Conservation (phyloP, 2,329 filamentous ascomycete genomes). For the Fusarium luffae region DNA sequence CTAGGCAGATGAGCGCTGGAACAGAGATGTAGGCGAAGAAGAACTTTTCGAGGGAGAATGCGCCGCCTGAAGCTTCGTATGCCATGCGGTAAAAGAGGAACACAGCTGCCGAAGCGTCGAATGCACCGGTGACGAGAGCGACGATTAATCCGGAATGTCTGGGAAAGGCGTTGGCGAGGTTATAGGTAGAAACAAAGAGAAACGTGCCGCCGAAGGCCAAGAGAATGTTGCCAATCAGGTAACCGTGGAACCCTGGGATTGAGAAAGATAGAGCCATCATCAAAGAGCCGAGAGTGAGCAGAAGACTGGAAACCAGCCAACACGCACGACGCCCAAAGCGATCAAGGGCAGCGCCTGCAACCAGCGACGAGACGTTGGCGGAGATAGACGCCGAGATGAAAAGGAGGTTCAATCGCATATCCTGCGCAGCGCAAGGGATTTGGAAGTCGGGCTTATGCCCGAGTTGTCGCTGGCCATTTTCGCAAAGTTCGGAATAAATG, state of each 20-base stretch:
- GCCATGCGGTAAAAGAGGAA: conserved; percentile 79
- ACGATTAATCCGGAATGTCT: conserved; percentile 78
- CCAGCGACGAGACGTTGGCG: conserved; percentile 85
- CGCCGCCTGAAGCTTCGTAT: conserved; percentile 66
- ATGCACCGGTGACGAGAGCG: conserved; percentile 81
- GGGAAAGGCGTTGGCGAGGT: conserved; percentile 84
- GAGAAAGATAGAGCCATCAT: conserved; percentile 77
- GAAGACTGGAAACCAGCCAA: conserved; percentile 75
- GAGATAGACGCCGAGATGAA: conserved; percentile 89
- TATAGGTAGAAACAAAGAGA: conserved; percentile 83
- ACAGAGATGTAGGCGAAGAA: conserved; percentile 55
- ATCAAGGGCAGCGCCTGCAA: conserved; percentile 86
- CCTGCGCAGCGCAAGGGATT: conserved; percentile 58
- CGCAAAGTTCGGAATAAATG: conserved; percentile 74
- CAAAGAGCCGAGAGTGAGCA: conserved; percentile 73
- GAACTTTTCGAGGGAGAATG: conserved; percentile 53
- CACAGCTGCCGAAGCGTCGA: conserved; percentile 82
- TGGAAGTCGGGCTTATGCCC: conserved; percentile 46
- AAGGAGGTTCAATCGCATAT: conserved; percentile 80
- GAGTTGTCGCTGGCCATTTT: conserved; percentile 27
- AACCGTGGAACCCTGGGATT: conserved; percentile 75
- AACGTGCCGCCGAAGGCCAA: conserved; percentile 82
- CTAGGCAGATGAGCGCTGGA: conserved; percentile 50
- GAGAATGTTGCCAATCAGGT: conserved; percentile 77
- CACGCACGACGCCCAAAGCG: conserved; percentile 80